Evolutionary conservation across 805 yeast genomes (phyloP).

Genomic region (Hanseniaspora mollemarum): DNA sequence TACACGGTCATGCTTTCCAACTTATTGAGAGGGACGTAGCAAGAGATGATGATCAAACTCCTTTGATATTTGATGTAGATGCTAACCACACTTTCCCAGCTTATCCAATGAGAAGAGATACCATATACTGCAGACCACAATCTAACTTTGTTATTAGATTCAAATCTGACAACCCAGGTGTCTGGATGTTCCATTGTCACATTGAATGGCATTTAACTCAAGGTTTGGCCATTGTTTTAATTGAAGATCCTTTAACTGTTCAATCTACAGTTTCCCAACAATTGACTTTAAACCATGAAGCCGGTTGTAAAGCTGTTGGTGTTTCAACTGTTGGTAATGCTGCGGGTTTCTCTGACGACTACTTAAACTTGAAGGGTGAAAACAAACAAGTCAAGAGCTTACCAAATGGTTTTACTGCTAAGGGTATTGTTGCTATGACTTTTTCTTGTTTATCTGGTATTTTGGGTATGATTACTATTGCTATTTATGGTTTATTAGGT

Average conservation of each 20-base stretch:
- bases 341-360: conserved; percentile 62
- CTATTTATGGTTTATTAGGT: conserved; percentile 78
- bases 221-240: conserved; percentile 69
- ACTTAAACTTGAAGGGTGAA: conserved; percentile 61
- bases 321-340: conserved; percentile 66
- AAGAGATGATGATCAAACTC: conserved; percentile 41
- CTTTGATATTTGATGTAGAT: conserved; percentile 46
- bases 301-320: conserved; percentile 48
- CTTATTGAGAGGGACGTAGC: conserved; percentile 58
- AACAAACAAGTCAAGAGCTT: conserved; percentile 53
- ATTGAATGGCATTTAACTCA: conserved; percentile 97
- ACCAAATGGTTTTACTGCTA: conserved; percentile 86
- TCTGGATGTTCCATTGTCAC: conserved; percentile 98
- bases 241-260: conserved; percentile 73
- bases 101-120: conserved; percentile 76
- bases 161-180: conserved; percentile 91
- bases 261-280: conserved; percentile 44
- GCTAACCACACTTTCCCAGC: conserved; percentile 46
- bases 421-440: conserved; percentile 87
- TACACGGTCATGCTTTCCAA: conserved; percentile 86
- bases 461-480: conserved; percentile 65
- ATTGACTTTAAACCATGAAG: conserved; percentile 49
- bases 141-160: conserved; percentile 80
- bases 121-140: conserved; percentile 65
- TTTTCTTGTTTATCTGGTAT: conserved; percentile 81